Conservation (phyloP, 371 early-diverging fungal species). For the Choanephora cucurbitarum region DNA sequence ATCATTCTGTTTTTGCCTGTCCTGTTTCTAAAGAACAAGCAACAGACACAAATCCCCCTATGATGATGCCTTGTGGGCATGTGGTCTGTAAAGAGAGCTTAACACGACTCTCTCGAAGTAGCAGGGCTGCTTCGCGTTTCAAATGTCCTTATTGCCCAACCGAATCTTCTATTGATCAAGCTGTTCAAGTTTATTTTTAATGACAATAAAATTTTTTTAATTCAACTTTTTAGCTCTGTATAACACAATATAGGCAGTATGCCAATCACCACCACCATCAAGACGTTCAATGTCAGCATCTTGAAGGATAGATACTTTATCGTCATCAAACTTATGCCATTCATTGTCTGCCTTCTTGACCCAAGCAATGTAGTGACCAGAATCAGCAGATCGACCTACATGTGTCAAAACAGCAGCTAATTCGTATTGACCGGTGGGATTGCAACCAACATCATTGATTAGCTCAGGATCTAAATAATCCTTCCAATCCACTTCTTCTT, state of each 20-base stretch:
- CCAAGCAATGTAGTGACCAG: constrained; percentile 94
- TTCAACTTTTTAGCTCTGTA: constrained; percentile 69
- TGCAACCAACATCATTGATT: constrained; percentile 77
- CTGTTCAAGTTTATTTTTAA: constrained; percentile 82
- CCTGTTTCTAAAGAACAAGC: constrained; percentile 96
- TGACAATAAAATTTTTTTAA: constrained; percentile 18
- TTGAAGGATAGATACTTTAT: constrained; percentile 83
- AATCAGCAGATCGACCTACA: constrained; percentile 83
- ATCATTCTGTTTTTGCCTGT: constrained; percentile 97
- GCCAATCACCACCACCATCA: constrained; percentile 93
- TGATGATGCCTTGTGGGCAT: constrained; percentile 98
- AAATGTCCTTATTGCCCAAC: constrained; percentile 98
- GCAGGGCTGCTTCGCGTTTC: constrained; percentile 61
- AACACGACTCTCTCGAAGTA: constrained; percentile 73
- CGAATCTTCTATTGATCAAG: constrained; percentile 77
- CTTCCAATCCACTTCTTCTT: constrained; percentile 42
- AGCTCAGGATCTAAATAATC: constrained; percentile 72
- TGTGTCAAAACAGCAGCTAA: constrained; percentile 86
- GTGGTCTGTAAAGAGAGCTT: constrained; percentile 93
- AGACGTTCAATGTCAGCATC: constrained; percentile 89
- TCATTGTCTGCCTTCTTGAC: constrained; percentile 73
- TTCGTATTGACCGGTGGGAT: constrained; percentile 81
- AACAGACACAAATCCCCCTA: constrained; percentile 94
- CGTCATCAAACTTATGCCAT: constrained; percentile 96
- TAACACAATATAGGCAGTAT: constrained; percentile 80